Evolutionary conservation across 2,329 filamentous ascomycete species (phyloP).

Genomic region (Ophiostoma perfectum): DNA sequence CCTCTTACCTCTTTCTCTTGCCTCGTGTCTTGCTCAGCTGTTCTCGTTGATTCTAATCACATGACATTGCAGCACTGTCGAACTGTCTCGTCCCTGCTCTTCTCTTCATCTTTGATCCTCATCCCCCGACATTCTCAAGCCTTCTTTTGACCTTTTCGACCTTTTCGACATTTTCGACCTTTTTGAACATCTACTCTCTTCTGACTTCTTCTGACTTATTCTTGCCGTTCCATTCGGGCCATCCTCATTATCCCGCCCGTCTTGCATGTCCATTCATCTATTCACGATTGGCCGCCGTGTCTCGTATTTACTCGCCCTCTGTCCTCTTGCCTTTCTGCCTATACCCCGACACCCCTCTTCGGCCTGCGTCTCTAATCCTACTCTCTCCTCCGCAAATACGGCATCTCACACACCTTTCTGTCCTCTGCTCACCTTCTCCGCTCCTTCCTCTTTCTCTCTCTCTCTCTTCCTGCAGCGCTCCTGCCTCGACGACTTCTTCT

Average conservation of each 20-base stretch:
- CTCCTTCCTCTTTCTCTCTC: slow-evolving; percentile 11
- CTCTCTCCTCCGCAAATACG: not conserved
- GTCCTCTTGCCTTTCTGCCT: not conserved
- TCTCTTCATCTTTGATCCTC: not conserved
- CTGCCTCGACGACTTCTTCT: not conserved
- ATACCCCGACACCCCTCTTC: too few relatives aligned
- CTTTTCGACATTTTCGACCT: not conserved
- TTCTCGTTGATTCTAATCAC: not conserved
- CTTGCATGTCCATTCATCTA: not conserved
- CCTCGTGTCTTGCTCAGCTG: not conserved
- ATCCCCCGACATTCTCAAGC: too few relatives aligned
- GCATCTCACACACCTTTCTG: not conserved
- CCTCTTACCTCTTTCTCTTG: not conserved
- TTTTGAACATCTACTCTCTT: not conserved
- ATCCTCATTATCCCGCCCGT: not conserved
- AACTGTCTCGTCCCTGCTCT: not conserved
- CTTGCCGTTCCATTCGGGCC: too few relatives aligned
- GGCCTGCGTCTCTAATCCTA: not conserved
- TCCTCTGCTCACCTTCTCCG: not conserved
- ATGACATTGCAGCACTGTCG: too few relatives aligned
- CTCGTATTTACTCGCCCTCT: slow-evolving; percentile 2
- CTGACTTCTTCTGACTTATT: too few relatives aligned
- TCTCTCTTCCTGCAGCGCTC: not conserved
- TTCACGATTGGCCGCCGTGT: not conserved
- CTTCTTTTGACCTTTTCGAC: too few relatives aligned